Evolutionary conservation across 2,329 filamentous ascomycete genomes (phyloP).

Genomic region (Pseudocercospora fijiensis): DNA sequence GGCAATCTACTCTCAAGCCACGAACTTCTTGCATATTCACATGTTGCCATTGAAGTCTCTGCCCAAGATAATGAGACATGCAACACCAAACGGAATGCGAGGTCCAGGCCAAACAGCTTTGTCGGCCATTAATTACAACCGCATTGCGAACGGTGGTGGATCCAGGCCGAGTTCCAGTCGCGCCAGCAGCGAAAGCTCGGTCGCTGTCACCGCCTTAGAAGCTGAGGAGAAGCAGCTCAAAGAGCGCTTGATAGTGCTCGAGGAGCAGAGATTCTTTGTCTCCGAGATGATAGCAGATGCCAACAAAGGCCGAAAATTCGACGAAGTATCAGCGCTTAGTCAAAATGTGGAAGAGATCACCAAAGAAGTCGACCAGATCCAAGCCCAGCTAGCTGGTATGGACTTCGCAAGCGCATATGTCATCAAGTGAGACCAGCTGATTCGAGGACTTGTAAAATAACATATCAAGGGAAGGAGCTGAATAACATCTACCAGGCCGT

Average conservation of each 20-base stretch:
- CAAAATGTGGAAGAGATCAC: slow-evolving; percentile 81
- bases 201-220: slow-evolving; percentile 64
- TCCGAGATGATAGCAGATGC: slow-evolving; percentile 79
- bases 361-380: slow-evolving; percentile 64
- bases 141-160: slow-evolving; percentile 49
- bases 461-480: neutral
- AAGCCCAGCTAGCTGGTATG: slow-evolving; percentile 38
- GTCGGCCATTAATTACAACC: slow-evolving; percentile 60
- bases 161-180: slow-evolving; percentile 47
- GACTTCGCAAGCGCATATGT: slow-evolving; percentile 41
- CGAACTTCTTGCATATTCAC: slow-evolving; percentile 79
- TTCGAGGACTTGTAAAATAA: neutral
- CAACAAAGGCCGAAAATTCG: slow-evolving; percentile 73
- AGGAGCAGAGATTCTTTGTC: slow-evolving; percentile 89
- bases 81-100: slow-evolving; percentile 51
- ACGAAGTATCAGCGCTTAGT: slow-evolving; percentile 77
- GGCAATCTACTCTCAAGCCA: slow-evolving; percentile 78
- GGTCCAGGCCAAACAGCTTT: slow-evolving; percentile 48
- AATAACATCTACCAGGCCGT: neutral
- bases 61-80: slow-evolving; percentile 54
- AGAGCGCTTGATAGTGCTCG: slow-evolving; percentile 77
- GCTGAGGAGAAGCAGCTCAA: slow-evolving; percentile 78
- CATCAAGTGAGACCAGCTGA: slow-evolving; percentile 31
- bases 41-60: slow-evolving; percentile 75
- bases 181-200: slow-evolving; percentile 47